Evolutionary conservation across 768 basidiomycete species (phyloP).

Genomic region (Lentinula boryana): DNA sequence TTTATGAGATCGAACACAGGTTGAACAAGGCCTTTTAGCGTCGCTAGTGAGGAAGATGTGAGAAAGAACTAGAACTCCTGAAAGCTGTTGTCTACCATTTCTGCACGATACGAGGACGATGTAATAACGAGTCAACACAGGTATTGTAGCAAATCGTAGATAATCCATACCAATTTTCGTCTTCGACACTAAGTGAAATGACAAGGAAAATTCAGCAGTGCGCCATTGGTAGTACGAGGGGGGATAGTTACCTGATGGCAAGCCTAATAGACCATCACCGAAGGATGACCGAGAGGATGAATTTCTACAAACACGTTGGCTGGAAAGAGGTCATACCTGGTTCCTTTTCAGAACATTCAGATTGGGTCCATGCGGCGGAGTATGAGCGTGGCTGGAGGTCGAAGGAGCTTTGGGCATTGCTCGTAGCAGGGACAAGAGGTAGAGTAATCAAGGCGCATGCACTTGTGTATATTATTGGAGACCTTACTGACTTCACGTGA

Average conservation of each 20-base stretch:
- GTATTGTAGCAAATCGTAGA: background rate
- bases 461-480: background rate
- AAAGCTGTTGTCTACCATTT: conserved; percentile 47
- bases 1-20: conserved; percentile 69
- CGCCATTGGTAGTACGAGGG: background rate
- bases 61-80: background rate
- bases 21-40: conserved; percentile 71
- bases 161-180: conserved; percentile 58
- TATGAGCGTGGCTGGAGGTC: conserved; percentile 18
- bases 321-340: conserved; percentile 28
- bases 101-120: conserved; percentile 22
- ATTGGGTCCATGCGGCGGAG: conserved; percentile 24
- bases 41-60: conserved; percentile 38
- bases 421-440: conserved; percentile 1
- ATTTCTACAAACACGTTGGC: background rate
- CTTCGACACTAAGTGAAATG: conserved; percentile 58
- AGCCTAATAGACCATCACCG: conserved; percentile 26
- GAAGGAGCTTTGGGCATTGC: conserved; percentile 34
- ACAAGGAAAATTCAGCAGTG: background rate
- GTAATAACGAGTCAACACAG: conserved; percentile 11
- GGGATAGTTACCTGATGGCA: conserved; percentile 42
- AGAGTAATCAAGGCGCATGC: background rate
- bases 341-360: conserved; percentile 49
- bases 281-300: conserved; percentile 4
- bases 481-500: background rate